Base-by-base conservation (phyloP, 306 rosid species). In the Fragaria ananassa region DNA sequence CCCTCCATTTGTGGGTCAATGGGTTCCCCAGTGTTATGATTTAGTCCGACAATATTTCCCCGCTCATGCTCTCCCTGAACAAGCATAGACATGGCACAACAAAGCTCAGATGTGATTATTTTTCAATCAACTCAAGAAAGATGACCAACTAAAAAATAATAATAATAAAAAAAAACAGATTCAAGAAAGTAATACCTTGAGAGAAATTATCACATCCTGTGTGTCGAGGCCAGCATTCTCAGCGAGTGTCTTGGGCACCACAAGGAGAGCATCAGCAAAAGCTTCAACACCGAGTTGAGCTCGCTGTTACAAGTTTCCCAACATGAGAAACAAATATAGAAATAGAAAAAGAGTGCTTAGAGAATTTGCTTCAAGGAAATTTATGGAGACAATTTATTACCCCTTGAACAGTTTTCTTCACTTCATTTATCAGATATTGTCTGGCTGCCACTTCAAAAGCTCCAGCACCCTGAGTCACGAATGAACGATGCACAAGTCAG, bases 381-480 rank as follows among this genome's bases (percentile, higher is more conserved):
- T 31, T 8, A 60, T 44, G 46, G n/a, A 68, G 73, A 49, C 29
- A 70, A 47, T 66, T 6, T n/a, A 65, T 80, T 95, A 95, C 98
- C 96, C 98, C 98, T 87, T 95, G 66, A 79, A 95, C 96, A 78
- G 97, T 92, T 81, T 92, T 95, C 88, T 92, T 95, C 61, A 92
- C 96, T 85, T 95, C 96, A 23, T 92, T 89, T 8, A 92, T 23
- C 78, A 95, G 67, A 61, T 95, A 57, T 68, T 95, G 97, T 75
- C 97, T 88, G 53, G 98, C 96, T 64, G 98, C 98, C 78, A 95
- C 95, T 92, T 95, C 98, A 86, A 95, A 95, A 61, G 96, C 94
- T 66, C 97, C 98, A 56, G 98, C 98, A 65, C 98, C 98, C 98
- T 95, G 83, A 64, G 81, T 25, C 41, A n/a, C 11, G 9, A 17